These are phyloP conservation scores for Sclerotinia sclerotiorum DNA, from an alignment of 2,329 filamentous ascomycete species.

Conservation along the genomic window DNA sequence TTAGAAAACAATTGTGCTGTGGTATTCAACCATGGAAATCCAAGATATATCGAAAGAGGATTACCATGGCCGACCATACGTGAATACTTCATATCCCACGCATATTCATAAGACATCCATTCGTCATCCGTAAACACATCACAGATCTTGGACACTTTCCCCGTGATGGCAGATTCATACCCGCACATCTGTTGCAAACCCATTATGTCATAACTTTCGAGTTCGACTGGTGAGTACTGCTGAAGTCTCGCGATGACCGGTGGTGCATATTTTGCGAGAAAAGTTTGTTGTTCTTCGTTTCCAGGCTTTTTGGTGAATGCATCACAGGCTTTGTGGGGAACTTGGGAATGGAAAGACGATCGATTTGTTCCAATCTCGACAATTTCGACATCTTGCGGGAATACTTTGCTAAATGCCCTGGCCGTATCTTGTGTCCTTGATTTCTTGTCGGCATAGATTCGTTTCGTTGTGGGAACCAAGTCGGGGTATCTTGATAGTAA, in stretches of 20 bases:
- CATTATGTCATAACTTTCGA: constrained; percentile 61
- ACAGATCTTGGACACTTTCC: constrained; percentile 60
- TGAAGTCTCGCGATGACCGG: constrained; percentile 59
- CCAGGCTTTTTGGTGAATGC: constrained; percentile 46
- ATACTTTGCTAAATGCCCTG: constrained; percentile 34
- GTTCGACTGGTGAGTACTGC: constrained; percentile 58
- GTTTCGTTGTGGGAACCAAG: constrained; percentile 37
- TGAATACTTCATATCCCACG: constrained; percentile 62
- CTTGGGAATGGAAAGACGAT: constrained; percentile 44
- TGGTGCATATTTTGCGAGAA: constrained; percentile 56
- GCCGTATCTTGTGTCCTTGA: constrained; percentile 38
- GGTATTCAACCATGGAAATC: constrained; percentile 59
- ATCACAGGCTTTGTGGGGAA: constrained; percentile 57
- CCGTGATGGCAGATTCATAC: constrained; percentile 51
- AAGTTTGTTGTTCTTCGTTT: constrained; percentile 38
- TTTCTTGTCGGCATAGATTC: constrained; percentile 39
- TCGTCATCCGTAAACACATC: constrained; percentile 60
- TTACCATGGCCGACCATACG: constrained; percentile 67
- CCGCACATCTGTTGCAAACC: constrained; percentile 63
- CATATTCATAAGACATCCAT: constrained; percentile 67
- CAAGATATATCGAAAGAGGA: constrained; percentile 55
- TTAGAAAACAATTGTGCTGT: constrained; percentile 51
- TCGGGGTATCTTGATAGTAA: constrained; percentile 36
- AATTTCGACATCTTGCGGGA: constrained; percentile 36
- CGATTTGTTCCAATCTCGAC: constrained; percentile 51